Conservation (phyloP, 192 early-diverging fungal genomes). For the Coemansia sp. region DNA sequence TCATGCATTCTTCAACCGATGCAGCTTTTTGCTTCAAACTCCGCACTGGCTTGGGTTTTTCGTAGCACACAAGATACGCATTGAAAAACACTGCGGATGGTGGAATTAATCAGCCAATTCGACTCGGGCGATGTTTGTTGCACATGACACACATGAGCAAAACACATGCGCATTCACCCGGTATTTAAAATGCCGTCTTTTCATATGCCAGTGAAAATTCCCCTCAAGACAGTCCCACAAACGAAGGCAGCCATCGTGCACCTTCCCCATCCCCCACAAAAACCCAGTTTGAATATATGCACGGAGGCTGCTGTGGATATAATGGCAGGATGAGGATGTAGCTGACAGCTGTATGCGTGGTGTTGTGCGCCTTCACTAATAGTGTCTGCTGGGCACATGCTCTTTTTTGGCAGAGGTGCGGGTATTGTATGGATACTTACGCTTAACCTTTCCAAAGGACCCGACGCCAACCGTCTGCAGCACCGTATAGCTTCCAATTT, state of each 20-base stretch:
- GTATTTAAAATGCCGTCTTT: not conserved
- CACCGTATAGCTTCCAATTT: slow-evolving; percentile 91
- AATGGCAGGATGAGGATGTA: not conserved
- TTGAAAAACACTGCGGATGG: not conserved
- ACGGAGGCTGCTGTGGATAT: not conserved
- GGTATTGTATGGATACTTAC: slow-evolving; percentile 56
- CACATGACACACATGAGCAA: not conserved
- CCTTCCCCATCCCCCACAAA: not conserved
- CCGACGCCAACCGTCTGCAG: slow-evolving; percentile 95
- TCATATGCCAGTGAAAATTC: not conserved
- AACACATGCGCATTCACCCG: slow-evolving; percentile 11
- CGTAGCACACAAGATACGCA: too few relatives aligned
- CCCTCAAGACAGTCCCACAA: not conserved
- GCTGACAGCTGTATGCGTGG: not conserved
- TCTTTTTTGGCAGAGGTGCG: not conserved
- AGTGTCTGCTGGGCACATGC: not conserved
- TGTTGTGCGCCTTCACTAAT: not conserved
- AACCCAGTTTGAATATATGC: not conserved
- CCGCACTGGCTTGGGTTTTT: too few relatives aligned
- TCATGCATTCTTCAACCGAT: not conserved
- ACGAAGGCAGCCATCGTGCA: too few relatives aligned
- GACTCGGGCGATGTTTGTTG: not conserved
- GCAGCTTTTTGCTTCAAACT: too few relatives aligned
- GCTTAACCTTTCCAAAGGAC: slow-evolving; percentile 98
- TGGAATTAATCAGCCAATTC: not conserved